Conservation (phyloP, 352 stramenopile species). For the Phytophthora hybrid region DNA sequence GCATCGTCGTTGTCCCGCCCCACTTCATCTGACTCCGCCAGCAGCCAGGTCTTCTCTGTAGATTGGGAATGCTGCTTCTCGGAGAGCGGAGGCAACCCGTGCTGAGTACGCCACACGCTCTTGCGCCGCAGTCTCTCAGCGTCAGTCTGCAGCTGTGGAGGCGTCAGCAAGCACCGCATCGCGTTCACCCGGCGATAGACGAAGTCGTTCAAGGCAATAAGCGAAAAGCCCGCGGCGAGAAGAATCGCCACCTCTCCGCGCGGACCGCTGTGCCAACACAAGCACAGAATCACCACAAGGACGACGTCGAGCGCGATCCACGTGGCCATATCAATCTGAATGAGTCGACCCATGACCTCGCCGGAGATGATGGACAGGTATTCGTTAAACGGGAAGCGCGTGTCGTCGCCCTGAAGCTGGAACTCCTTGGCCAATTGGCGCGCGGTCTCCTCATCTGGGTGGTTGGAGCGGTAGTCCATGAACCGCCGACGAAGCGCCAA, state of each 20-base stretch:
- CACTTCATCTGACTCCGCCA: slow-evolving; percentile 38
- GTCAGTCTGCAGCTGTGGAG: slow-evolving; percentile 60
- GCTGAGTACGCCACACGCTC: slow-evolving; percentile 58
- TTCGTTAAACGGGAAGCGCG: slow-evolving; percentile 79
- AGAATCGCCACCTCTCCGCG: slow-evolving; percentile 56
- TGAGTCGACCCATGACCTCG: slow-evolving; percentile 74
- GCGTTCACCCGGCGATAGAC: slow-evolving; percentile 58
- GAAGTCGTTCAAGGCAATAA: slow-evolving; percentile 60
- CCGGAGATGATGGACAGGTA: slow-evolving; percentile 83
- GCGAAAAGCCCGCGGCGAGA: slow-evolving; percentile 41
- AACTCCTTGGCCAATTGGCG: slow-evolving; percentile 65
- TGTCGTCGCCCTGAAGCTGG: slow-evolving; percentile 54
- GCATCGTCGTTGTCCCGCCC: slow-evolving; percentile 44
- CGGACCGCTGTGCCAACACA: slow-evolving; percentile 53
- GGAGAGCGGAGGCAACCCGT: slow-evolving; percentile 41
- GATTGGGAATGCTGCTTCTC: slow-evolving; percentile 4
- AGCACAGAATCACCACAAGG: slow-evolving; percentile 52
- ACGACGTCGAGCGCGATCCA: slow-evolving; percentile 71
- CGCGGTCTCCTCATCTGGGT: slow-evolving; percentile 56
- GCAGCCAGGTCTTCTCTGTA: slow-evolving; percentile 59
- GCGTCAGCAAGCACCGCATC: slow-evolving; percentile 64
- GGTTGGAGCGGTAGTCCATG: slow-evolving; percentile 76
- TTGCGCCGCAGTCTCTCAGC: slow-evolving; percentile 68
- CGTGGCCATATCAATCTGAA: slow-evolving; percentile 77
- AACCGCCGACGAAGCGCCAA: slow-evolving; percentile 69